phyloP scores from a whole-genome alignment of 2,329 filamentous ascomycete genomes.

The Monilinia polystroma region DNA sequence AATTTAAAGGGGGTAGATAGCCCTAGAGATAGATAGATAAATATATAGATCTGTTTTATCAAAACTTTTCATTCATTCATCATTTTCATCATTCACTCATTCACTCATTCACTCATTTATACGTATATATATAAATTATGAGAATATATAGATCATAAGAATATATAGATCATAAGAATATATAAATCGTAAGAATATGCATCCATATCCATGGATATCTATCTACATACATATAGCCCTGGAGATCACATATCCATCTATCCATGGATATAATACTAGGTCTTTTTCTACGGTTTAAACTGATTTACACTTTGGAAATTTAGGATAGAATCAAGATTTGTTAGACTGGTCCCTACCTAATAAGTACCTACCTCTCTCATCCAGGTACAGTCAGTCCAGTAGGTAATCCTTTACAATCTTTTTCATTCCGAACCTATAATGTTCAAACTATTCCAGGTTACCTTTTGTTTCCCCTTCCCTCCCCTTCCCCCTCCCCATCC shows the following conservation, averaged over 20 bases:
- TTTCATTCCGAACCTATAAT: slow-evolving; percentile 6
- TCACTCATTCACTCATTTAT: neutral
- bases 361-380: neutral
- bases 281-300: too few species aligned
- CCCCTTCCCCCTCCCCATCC: too few species aligned
- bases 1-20: neutral
- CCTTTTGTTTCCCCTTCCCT: neutral
- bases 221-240: too few species aligned
- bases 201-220: too few species aligned
- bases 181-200: too few species aligned
- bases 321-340: neutral
- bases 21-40: too few species aligned
- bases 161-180: too few species aligned
- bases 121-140: too few species aligned
- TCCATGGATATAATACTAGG: too few species aligned
- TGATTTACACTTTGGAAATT: neutral
- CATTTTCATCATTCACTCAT: neutral
- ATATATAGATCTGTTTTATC: neutral
- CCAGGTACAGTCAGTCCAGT: neutral
- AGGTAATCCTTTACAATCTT: neutral
- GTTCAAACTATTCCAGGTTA: neutral
- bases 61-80: neutral
- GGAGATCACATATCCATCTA: too few species aligned
- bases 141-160: too few species aligned
- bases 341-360: too few species aligned